Evolutionary conservation across 108 stramenopile species (phyloP), one percentile per base, ranked within the genome.

Genomic region (Conticribra weissflogii): DNA sequence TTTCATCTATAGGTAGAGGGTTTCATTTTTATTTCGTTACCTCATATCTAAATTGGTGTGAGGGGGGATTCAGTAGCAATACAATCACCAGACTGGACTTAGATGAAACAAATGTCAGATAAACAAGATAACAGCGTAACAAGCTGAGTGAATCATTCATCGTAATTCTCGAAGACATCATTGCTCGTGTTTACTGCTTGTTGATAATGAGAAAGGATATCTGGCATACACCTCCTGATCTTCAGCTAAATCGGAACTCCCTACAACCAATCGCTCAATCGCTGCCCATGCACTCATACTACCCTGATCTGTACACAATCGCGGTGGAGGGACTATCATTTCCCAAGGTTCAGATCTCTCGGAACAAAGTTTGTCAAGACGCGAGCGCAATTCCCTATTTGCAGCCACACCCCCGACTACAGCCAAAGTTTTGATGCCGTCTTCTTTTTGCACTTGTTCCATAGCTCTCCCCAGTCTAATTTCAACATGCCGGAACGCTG

Each of bases 341-440:
- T 48, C 68, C 97, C 97, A 97, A 18, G 85, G 71, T 23, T 74
- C 49, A 1, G 52, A 48, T 54, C 76, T 61, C n/a, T 83, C 63
- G 15, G 59, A 68, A 61, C 90, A 89, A 22, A 92, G 27, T 24
- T 53, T 67, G 27, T 88, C 74, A 64, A 96, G 57, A 27, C 96
- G 84, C 22, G 69, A 65, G 34, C 98, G 83, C 18, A 98, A 71
- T 66, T 95, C 96, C 63, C 71, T 74, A 71, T 99, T 99, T 23
- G 98, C 96, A 17, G 98, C 98, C 16, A 99, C 98, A 22, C 98
- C 98, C 3, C 98, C 98, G 51, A 97, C 98, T 0, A 99, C 83
- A n/a, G 96, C 97, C 16, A 99, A 82, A 18, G 88, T 81, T 41
- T 59, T 67, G n/a, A 96, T 92, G 0, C 81, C 80, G 32, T 83